phyloP scores from a whole-genome alignment of 2,329 filamentous ascomycete genomes.

The Apiospora saccharicola region DNA sequence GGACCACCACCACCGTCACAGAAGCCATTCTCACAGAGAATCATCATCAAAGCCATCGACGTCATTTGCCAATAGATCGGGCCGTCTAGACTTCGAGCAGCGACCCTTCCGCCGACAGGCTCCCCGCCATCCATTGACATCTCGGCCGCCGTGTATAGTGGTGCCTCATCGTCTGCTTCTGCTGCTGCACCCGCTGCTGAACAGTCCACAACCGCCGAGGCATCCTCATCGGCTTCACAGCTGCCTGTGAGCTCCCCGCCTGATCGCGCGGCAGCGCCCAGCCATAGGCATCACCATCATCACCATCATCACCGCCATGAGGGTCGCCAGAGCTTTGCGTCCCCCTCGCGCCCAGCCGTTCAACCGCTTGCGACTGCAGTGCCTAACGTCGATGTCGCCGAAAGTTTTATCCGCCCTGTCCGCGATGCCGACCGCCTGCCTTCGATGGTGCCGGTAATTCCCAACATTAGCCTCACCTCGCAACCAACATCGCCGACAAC shows the following conservation, averaged over 20 bases:
- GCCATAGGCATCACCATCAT: slow-evolving; percentile 55
- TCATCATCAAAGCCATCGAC: slow-evolving; percentile 53
- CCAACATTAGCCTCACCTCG: slow-evolving; percentile 70
- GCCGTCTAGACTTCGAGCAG: slow-evolving; percentile 64
- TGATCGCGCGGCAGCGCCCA: slow-evolving; percentile 66
- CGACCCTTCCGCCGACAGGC: slow-evolving; percentile 76
- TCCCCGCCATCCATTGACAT: slow-evolving; percentile 87
- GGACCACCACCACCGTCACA: slow-evolving; percentile 59
- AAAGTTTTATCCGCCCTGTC: slow-evolving; percentile 81
- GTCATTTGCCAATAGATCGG: slow-evolving; percentile 61
- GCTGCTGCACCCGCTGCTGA: slow-evolving; percentile 52
- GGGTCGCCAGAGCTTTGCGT: slow-evolving; percentile 56
- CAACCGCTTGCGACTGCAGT: slow-evolving; percentile 74
- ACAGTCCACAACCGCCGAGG: slow-evolving; percentile 53
- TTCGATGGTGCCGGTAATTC: slow-evolving; percentile 76
- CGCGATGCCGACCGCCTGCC: slow-evolving; percentile 84
- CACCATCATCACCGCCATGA: slow-evolving; percentile 56
- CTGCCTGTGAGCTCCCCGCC: slow-evolving; percentile 75
- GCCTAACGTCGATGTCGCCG: slow-evolving; percentile 71
- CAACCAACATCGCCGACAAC: slow-evolving; percentile 93
- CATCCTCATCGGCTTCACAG: slow-evolving; percentile 65
- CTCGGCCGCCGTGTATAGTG: slow-evolving; percentile 57
- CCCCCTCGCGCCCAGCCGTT: slow-evolving; percentile 59
- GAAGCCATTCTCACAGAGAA: slow-evolving; percentile 57
- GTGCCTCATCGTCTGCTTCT: slow-evolving; percentile 46